Conservation (phyloP, 805 yeast species). For the Barnettozyma populi region DNA sequence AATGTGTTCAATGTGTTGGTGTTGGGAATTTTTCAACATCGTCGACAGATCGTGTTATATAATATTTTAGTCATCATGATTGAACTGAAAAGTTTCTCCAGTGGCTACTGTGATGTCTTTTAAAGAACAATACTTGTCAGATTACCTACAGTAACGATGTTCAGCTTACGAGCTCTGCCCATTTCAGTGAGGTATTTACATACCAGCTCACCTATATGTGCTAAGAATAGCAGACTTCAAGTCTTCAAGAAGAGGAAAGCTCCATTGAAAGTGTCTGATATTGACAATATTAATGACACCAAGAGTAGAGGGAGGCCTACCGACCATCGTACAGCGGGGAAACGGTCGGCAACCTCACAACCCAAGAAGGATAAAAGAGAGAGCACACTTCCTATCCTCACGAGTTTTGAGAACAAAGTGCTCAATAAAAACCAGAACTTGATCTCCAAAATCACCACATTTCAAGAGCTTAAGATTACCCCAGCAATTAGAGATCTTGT, state of each 20-base stretch:
- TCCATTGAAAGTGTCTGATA: neutral
- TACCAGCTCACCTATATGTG: neutral
- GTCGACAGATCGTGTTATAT: no score
- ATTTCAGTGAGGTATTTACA: constrained; percentile 1
- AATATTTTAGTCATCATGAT: neutral
- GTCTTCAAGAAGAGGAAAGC: constrained; percentile 9
- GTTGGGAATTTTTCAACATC: neutral
- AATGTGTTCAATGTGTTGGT: no score
- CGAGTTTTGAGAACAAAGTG: constrained; percentile 25
- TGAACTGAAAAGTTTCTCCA: neutral
- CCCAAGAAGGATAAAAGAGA: constrained; percentile 1
- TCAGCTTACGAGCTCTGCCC: neutral
- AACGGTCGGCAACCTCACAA: neutral
- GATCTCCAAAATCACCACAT: constrained; percentile 50
- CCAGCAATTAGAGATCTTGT: constrained; percentile 63
- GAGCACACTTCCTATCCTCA: constrained; percentile 17
- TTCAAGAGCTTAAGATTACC: constrained; percentile 60
- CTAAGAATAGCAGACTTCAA: constrained; percentile 7
- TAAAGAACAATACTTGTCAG: neutral
- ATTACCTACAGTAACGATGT: neutral
- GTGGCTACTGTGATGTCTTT: neutral
- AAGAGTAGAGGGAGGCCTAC: neutral
- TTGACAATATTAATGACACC: neutral
- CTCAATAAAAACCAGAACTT: constrained; percentile 33
- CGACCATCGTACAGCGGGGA: neutral